Conservation (phyloP, 192 early-diverging fungal genomes). For the Coemansia sp. region DNA sequence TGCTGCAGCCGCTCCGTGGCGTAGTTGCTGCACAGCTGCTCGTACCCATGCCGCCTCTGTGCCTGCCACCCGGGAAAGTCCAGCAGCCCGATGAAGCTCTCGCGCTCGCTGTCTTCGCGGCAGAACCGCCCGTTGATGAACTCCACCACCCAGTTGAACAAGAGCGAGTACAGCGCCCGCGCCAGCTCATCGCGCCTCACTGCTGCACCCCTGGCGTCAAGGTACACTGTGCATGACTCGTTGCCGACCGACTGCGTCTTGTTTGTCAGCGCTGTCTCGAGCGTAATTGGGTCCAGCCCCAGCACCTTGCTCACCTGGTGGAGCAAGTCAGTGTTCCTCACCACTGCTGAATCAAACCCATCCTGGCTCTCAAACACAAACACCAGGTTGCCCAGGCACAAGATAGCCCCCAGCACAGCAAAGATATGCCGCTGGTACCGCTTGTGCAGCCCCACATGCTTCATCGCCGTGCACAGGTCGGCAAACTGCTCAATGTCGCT, state of each 20-base stretch:
- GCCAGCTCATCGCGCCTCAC: slow-evolving; percentile 72
- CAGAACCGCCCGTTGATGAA: slow-evolving; percentile 80
- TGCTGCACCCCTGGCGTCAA: slow-evolving; percentile 69
- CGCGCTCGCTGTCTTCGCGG: slow-evolving; percentile 56
- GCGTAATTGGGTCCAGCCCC: slow-evolving; percentile 65
- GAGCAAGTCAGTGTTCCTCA: slow-evolving; percentile 74
- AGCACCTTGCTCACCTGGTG: slow-evolving; percentile 79
- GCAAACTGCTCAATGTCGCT: slow-evolving; percentile 63
- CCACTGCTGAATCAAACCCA: slow-evolving; percentile 77
- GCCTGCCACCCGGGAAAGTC: slow-evolving; percentile 80
- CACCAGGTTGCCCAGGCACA: slow-evolving; percentile 85
- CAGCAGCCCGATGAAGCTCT: slow-evolving; percentile 78
- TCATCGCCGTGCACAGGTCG: slow-evolving; percentile 76
- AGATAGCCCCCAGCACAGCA: slow-evolving; percentile 76
- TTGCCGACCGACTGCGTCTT: slow-evolving; percentile 79
- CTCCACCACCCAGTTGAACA: slow-evolving; percentile 83
- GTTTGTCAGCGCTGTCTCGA: slow-evolving; percentile 77
- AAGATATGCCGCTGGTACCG: slow-evolving; percentile 83
- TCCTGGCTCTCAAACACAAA: slow-evolving; percentile 69
- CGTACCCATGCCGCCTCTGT: slow-evolving; percentile 46
- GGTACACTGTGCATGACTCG: slow-evolving; percentile 77
- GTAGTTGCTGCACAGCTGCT: slow-evolving; percentile 76
- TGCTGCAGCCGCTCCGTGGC: slow-evolving; percentile 85
- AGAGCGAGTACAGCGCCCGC: slow-evolving; percentile 73
- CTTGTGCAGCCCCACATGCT: slow-evolving; percentile 77